A percentile compares a stretch with the other conserved stretches of the same genome.
These are phyloP conservation scores for Yamadazyma blattariae DNA, from an alignment of 1,139 yeast species.

Conservation along the genomic window DNA sequence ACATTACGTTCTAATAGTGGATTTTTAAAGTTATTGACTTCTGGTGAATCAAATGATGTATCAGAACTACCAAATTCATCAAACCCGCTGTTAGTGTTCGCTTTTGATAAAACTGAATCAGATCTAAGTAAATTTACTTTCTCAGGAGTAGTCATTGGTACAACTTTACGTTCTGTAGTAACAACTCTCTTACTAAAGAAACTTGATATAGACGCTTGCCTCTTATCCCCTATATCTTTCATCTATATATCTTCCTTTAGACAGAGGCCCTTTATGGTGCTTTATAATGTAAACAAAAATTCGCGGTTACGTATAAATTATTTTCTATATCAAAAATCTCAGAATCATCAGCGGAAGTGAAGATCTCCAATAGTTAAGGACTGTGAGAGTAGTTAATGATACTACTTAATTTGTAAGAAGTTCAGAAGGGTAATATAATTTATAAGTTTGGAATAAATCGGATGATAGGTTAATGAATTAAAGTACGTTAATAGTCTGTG, in stretches of 20 bases:
- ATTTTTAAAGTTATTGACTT: slow-evolving; percentile 25
- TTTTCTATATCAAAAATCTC: too few species aligned
- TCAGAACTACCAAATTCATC: slow-evolving; percentile 28
- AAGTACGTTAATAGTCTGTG: too few species aligned
- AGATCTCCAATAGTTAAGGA: too few species aligned
- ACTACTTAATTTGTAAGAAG: too few species aligned
- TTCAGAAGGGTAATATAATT: too few species aligned
- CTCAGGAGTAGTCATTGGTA: slow-evolving; percentile 17
- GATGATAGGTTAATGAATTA: too few species aligned
- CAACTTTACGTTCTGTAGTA: background rate
- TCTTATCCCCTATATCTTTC: slow-evolving; percentile 1
- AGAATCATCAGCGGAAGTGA: too few species aligned
- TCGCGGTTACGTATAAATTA: too few species aligned
- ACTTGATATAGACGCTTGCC: slow-evolving; percentile 17
- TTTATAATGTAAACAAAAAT: too few species aligned
- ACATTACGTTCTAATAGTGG: slow-evolving; percentile 17
- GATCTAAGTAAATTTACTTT: slow-evolving; percentile 16
- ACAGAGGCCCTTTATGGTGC: too few species aligned
- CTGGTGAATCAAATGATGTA: slow-evolving; percentile 31
- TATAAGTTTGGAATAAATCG: too few species aligned
- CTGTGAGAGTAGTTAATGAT: too few species aligned
- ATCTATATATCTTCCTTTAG: slow-evolving; percentile 1
- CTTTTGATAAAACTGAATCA: slow-evolving; percentile 19
- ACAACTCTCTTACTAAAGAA: slow-evolving; percentile 13
- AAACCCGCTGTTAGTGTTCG: slow-evolving; percentile 20